Conservation (phyloP, 176 grass and related monocot species). For the Puccinellia tenuiflora region DNA sequence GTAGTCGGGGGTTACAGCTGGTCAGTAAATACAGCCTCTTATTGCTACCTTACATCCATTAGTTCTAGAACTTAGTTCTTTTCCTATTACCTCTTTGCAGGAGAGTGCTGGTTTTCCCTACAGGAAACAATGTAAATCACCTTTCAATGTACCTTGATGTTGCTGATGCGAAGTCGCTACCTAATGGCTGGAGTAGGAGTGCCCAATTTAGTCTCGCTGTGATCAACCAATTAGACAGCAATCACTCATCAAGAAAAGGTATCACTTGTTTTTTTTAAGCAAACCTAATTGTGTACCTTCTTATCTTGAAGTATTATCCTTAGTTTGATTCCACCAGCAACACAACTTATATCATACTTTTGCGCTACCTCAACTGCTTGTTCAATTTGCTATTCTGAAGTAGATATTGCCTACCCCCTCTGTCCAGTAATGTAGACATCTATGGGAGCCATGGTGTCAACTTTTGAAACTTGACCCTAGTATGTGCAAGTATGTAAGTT, state of each 20-base stretch:
- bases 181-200: conserved; percentile 59
- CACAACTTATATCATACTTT: background rate
- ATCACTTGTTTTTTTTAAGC: conserved; percentile 6
- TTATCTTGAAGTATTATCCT: background rate
- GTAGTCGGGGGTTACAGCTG: conserved; percentile 53
- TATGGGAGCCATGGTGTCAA: background rate
- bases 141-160: conserved; percentile 76
- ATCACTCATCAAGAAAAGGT: conserved; percentile 63
- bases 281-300: background rate
- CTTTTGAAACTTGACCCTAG: background rate
- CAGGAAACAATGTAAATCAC: conserved; percentile 47
- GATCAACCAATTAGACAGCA: conserved; percentile 57
- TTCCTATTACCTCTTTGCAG: conserved; percentile 31
- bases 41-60: background rate
- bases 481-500: background rate
- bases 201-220: conserved; percentile 69
- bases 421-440: background rate
- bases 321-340: conserved; percentile 8
- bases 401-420: conserved; percentile 5
- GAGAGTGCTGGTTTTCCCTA: conserved; percentile 65
- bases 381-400: background rate
- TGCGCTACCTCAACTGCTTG: background rate
- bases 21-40: conserved; percentile 22
- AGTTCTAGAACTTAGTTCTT: background rate
- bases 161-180: conserved; percentile 46